phyloP scores from a whole-genome alignment of 2,329 filamentous ascomycete genomes.

The Fusarium duplospermum region DNA sequence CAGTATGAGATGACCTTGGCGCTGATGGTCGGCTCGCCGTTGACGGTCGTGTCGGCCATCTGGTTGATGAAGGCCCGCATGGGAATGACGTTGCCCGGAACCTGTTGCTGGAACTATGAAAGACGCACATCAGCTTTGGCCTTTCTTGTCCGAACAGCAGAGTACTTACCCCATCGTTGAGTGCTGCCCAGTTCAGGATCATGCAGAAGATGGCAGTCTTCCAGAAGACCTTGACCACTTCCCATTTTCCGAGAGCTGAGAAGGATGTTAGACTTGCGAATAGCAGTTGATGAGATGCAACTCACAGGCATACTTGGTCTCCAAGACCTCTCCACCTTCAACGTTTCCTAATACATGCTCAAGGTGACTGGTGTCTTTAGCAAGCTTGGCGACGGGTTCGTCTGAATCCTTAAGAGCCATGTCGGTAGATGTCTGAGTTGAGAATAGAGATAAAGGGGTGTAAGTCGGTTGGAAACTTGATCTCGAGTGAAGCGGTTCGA shows the following conservation, averaged over 20 bases:
- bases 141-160: too few species aligned
- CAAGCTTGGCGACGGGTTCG: background rate
- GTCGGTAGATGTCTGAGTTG: too few species aligned
- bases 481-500: background rate
- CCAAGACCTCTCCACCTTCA: background rate
- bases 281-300: background rate
- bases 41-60: constrained; percentile 13
- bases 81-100: constrained; percentile 10
- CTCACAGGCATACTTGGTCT: background rate
- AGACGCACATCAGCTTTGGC: background rate
- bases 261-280: background rate
- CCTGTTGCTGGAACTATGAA: constrained; percentile 2
- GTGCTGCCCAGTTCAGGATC: constrained; percentile 8
- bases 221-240: constrained; percentile 3
- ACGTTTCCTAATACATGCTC: background rate
- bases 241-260: constrained; percentile 11
- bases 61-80: constrained; percentile 21
- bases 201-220: constrained; percentile 8
- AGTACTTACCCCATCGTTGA: background rate
- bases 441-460: background rate
- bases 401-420: background rate
- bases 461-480: background rate
- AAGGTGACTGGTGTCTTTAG: background rate
- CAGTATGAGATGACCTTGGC: constrained; percentile 22
- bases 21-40: constrained; percentile 16